Conservation (phyloP, 2,329 filamentous ascomycete species). For the Claviceps sp. region DNA sequence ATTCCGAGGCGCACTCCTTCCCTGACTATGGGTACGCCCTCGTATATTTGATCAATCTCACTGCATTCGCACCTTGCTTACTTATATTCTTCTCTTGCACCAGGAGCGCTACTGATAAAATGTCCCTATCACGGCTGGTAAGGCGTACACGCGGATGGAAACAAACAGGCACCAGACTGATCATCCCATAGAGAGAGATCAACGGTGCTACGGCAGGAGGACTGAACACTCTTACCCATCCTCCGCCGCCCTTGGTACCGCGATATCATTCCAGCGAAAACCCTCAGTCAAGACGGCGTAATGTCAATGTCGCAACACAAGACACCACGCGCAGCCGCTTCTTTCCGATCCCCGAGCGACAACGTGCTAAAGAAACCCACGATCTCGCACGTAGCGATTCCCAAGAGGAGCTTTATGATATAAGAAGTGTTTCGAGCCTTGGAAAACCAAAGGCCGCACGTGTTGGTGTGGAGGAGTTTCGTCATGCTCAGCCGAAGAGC, state of each 20-base stretch:
- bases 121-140: slow-evolving; percentile 13
- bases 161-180: slow-evolving; percentile 1
- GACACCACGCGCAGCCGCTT: background rate
- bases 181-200: slow-evolving; percentile 2
- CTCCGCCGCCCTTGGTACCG: background rate
- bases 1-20: slow-evolving; percentile 24
- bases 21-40: slow-evolving; percentile 28
- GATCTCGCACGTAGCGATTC: background rate
- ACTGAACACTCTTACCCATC: slow-evolving; percentile 5
- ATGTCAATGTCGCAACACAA: background rate
- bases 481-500: background rate
- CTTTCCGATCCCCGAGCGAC: background rate
- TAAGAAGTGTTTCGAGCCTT: background rate
- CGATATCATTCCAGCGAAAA: background rate
- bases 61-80: background rate
- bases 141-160: slow-evolving; percentile 2
- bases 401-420: slow-evolving; percentile 1
- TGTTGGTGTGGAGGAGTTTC: background rate
- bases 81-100: slow-evolving; percentile 9
- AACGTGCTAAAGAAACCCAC: background rate
- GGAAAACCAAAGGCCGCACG: background rate
- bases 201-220: slow-evolving; percentile 3
- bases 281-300: slow-evolving; percentile 3
- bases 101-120: slow-evolving; percentile 12
- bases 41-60: too few relatives aligned